A percentile compares a stretch with the other conserved stretches of the same genome.
These are phyloP conservation scores for Hirschfeldia incana DNA, from an alignment of 345 rosid genomes.

Conservation along the genomic window DNA sequence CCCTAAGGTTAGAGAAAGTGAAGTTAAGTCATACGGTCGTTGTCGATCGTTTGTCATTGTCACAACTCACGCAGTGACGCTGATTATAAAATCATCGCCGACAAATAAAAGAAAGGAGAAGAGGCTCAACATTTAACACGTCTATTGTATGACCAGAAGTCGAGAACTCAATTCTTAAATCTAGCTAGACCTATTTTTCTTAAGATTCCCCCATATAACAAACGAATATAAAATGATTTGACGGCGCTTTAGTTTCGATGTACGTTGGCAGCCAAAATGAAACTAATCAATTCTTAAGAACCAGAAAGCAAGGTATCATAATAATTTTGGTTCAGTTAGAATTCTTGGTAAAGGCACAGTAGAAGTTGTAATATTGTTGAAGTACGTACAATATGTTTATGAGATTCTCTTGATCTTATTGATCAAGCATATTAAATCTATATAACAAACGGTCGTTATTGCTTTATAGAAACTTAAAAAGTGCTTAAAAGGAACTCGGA, in stretches of 20 bases:
- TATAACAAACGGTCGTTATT: too few species aligned
- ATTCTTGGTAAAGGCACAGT: too few species aligned
- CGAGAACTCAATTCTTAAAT: not conserved
- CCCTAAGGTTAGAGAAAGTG: slow-evolving; percentile 12
- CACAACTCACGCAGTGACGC: slow-evolving; percentile 32
- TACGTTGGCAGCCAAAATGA: not conserved
- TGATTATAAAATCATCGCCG: slow-evolving; percentile 26
- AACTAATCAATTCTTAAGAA: not conserved
- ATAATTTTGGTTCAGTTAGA: too few species aligned
- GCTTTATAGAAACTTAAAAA: too few species aligned
- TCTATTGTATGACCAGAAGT: not conserved
- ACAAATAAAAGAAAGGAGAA: slow-evolving; percentile 18
- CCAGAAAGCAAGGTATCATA: too few species aligned
- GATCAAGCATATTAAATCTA: too few species aligned
- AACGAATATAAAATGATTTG: not conserved
- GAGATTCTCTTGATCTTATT: too few species aligned
- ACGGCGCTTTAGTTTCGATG: slow-evolving; percentile 11
- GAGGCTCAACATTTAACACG: slow-evolving; percentile 29
- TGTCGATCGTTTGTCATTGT: slow-evolving; percentile 11
- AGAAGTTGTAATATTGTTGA: too few species aligned
- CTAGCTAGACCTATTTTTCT: slow-evolving; percentile 8
- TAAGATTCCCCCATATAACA: slow-evolving; percentile 12
- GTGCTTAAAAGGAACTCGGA: too few species aligned
- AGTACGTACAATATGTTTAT: too few species aligned
- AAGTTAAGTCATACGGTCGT: slow-evolving; percentile 9